Conservation (phyloP, 345 rosid genomes). For the Turritis glabra region DNA sequence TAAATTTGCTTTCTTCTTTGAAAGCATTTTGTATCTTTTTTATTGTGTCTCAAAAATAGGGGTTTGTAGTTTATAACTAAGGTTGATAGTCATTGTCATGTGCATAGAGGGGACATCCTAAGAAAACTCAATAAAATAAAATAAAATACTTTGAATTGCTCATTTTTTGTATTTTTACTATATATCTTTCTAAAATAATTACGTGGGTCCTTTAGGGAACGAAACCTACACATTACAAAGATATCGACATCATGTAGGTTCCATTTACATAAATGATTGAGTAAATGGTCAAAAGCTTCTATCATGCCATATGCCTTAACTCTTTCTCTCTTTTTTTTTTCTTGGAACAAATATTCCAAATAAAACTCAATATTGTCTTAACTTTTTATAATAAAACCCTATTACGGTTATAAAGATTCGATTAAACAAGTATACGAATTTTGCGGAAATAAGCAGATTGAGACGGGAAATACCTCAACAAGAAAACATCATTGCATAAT, state of each 20-base stretch:
- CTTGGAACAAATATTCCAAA: conserved; percentile 9
- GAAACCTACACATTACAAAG: conserved; percentile 38
- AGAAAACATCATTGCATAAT: background rate
- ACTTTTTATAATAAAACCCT: background rate
- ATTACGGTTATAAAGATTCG: background rate
- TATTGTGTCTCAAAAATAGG: conserved; percentile 38
- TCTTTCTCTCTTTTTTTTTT: conserved; percentile 17
- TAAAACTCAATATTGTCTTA: conserved; percentile 1
- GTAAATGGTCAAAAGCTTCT: conserved; percentile 42
- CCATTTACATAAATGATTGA: conserved; percentile 45
- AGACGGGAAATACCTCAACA: background rate
- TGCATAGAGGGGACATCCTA: conserved; percentile 38
- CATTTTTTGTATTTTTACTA: background rate
- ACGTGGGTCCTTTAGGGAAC: conserved; percentile 17
- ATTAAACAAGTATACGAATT: background rate
- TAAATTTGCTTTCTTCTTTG: conserved; percentile 15
- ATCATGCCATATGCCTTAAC: conserved; percentile 31
- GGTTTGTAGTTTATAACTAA: conserved; percentile 25
- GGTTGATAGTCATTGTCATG: conserved; percentile 37
- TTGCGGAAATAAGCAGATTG: background rate
- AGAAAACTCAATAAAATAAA: conserved; percentile 15
- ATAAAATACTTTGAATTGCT: conserved; percentile 11
- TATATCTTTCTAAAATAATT: background rate
- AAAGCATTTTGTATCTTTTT: conserved; percentile 31
- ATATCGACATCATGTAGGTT: conserved; percentile 42